Evolutionary conservation across 495 filamentous ascomycete species (phyloP).

Genomic region (Usnea hakonensis): DNA sequence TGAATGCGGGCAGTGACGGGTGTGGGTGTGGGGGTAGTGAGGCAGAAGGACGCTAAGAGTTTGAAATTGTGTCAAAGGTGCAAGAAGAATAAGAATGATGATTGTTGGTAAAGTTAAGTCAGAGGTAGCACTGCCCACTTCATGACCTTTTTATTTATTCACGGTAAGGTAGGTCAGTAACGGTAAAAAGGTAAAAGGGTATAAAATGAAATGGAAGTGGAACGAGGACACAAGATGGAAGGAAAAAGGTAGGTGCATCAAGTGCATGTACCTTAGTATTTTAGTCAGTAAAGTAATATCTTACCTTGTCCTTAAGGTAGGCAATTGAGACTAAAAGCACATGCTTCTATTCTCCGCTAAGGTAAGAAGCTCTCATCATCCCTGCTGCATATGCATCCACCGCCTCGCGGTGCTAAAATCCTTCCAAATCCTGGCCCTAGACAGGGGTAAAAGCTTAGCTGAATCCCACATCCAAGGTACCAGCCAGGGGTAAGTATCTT

Average conservation of each 20-base stretch:
- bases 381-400: slow-evolving; percentile 19
- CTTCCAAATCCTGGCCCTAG: slow-evolving; percentile 7
- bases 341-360: no score
- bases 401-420: slow-evolving; percentile 14
- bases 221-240: neutral
- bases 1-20: slow-evolving; percentile 11
- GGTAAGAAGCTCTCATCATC: no score
- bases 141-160: no score
- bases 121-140: slow-evolving; percentile 18
- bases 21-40: slow-evolving; percentile 7
- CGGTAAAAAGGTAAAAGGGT: no score
- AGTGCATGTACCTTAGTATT: slow-evolving; percentile 3
- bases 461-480: slow-evolving; percentile 15
- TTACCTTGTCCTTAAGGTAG: no score
- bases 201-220: no score
- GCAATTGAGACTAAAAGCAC: slow-evolving; percentile 1
- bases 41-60: slow-evolving; percentile 8
- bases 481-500: slow-evolving; percentile 4
- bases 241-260: slow-evolving; percentile 6
- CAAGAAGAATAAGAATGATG: slow-evolving; percentile 2
- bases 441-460: slow-evolving; percentile 9
- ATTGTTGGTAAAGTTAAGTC: neutral
- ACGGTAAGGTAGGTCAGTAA: no score
- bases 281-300: no score
- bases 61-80: neutral